Percentiles rank a stretch among this genome's conserved stretches.
These are phyloP conservation scores for Vaccinium vitisidaea DNA, from an alignment of 148 eudicot species.

Conservation along the genomic window DNA sequence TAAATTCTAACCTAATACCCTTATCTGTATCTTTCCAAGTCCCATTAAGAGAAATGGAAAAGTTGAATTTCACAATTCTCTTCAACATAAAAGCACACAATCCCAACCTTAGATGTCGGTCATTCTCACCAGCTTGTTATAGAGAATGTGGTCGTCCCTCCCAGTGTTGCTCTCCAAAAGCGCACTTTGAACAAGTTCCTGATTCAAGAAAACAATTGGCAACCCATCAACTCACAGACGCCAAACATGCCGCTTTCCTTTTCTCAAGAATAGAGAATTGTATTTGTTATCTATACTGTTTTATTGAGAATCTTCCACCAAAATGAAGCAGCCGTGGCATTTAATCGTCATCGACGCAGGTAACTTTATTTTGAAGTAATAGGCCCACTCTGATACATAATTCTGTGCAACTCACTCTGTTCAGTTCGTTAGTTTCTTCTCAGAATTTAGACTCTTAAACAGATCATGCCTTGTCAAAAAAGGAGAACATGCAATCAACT, in stretches of 20 bases:
- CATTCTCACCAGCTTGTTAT: slow-evolving; percentile 74
- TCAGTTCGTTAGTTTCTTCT: not conserved
- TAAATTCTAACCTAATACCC: not conserved
- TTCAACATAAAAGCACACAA: not conserved
- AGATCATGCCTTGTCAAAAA: not conserved
- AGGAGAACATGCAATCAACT: not conserved
- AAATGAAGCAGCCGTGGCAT: not conserved
- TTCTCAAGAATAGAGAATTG: not conserved
- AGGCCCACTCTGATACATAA: not conserved
- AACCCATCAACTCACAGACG: not conserved
- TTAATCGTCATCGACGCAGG: not conserved
- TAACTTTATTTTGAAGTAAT: not conserved
- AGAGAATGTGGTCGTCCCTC: slow-evolving; percentile 79
- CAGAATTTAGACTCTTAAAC: not conserved
- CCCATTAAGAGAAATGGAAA: not conserved
- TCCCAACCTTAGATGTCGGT: slow-evolving; percentile 24
- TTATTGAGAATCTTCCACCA: not conserved
- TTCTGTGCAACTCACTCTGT: not conserved
- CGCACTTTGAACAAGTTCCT: slow-evolving; percentile 98
- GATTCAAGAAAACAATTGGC: slow-evolving; percentile 6
- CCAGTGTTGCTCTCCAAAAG: slow-evolving; percentile 91
- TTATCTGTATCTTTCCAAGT: not conserved
- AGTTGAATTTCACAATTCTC: not conserved
- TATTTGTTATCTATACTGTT: not conserved
- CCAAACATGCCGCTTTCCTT: not conserved